These are phyloP conservation scores for Elongisporangium undulatum DNA, from an alignment of 352 stramenopile species.

Conservation along the genomic window DNA sequence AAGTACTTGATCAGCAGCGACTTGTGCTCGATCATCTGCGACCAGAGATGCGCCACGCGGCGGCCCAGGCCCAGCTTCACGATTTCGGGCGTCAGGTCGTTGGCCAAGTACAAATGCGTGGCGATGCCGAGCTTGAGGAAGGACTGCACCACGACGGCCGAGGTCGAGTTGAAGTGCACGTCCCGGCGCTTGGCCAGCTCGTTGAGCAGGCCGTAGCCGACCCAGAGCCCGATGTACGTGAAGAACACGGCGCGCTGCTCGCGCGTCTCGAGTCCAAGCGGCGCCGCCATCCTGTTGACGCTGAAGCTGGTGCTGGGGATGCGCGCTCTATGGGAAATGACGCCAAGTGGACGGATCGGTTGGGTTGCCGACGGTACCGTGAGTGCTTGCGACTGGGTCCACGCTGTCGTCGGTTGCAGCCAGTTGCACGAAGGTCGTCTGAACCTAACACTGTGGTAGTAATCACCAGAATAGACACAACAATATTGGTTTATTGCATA, in stretches of 20 bases:
- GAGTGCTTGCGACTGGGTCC: too few species aligned
- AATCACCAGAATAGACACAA: neutral
- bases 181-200: conserved; percentile 66
- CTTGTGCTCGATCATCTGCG: conserved; percentile 34
- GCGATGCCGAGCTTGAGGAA: conserved; percentile 67
- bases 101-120: conserved; percentile 55
- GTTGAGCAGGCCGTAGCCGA: conserved; percentile 74
- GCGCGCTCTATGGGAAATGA: neutral
- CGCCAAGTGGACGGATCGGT: neutral
- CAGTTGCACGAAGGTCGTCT: neutral
- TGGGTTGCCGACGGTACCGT: neutral
- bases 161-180: conserved; percentile 71
- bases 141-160: conserved; percentile 71
- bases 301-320: neutral
- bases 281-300: conserved; percentile 49
- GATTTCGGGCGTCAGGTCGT: conserved; percentile 24
- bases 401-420: neutral
- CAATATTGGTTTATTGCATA: too few species aligned
- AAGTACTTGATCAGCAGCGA: conserved; percentile 63
- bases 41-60: conserved; percentile 25
- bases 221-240: conserved; percentile 77
- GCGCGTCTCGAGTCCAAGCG: conserved; percentile 68
- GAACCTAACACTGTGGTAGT: neutral
- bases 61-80: conserved; percentile 15
- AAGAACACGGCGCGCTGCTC: conserved; percentile 71